phyloP scores from a whole-genome alignment of 208 protist genomes.

The Leishmania tarentolae region DNA sequence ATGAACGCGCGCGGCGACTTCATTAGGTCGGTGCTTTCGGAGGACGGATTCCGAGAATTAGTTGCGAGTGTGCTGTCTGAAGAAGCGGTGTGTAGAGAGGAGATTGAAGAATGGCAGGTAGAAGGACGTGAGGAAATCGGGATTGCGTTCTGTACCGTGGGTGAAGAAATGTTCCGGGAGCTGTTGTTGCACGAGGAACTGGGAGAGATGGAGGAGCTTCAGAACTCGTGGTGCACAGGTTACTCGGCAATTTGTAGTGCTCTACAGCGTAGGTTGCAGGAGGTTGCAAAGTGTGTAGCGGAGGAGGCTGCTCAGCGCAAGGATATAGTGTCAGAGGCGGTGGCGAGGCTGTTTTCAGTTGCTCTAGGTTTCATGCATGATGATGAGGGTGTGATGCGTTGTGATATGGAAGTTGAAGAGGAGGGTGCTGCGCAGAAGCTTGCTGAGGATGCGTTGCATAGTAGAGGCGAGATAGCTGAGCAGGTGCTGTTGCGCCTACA shows the following conservation, averaged over 20 bases:
- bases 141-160: too few relatives aligned
- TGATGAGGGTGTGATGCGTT: neutral
- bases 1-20: neutral
- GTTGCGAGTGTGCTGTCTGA: too few relatives aligned
- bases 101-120: fast-evolving
- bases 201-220: neutral
- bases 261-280: neutral
- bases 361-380: neutral
- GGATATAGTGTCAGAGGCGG: neutral
- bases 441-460: neutral
- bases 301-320: neutral
- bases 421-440: neutral
- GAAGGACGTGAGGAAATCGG: too few relatives aligned
- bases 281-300: neutral
- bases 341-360: neutral
- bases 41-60: neutral
- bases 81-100: fast-evolving
- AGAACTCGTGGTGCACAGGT: neutral
- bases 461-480: neutral
- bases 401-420: neutral
- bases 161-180: too few relatives aligned
- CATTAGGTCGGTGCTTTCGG: neutral
- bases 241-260: too few relatives aligned
- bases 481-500: neutral
- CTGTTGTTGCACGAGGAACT: too few relatives aligned